Evolutionary conservation across 768 basidiomycete genomes (phyloP), one percentile per base, ranked within the genome.

Genomic region (Leccinum imitatum): DNA sequence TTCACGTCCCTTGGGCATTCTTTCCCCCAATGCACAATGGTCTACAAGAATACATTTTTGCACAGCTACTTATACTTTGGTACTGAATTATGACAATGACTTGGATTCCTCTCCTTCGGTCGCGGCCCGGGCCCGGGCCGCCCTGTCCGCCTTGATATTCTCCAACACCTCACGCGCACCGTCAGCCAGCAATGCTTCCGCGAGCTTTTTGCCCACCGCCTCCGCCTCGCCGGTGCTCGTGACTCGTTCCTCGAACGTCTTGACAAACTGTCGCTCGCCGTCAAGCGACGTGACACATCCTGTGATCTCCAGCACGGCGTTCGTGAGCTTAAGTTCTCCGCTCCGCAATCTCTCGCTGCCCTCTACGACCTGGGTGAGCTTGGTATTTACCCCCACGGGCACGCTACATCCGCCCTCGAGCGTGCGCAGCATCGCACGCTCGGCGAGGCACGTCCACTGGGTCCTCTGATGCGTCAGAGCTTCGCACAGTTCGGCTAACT

Each of bases 381-480:
- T 75, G 30, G 85, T 87, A 54, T 80, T 77, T 30, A 93, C 87
- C 4, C 95, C 96, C 15, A 99, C 95, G 3, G 96, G 96, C 0
- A 99, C 95, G 62, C 92, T 95, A 76, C 97, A 99, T 25, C 97
- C 97, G 30, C 97, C 97, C 74, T 98, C 97, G 55, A 98, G 79
- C 23, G 89, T 87, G n/a, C 89, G 80, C 63, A 98, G 78, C 73
- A 91, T 89, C 1, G 89, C 91, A 14, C 97, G 84, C 75, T 99
- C 97, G 2, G 94, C 93, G 25, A 82, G 77, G 67, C 89, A 92
- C 57, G 69, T 76, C 87, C 87, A 93, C 51, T 86, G 80, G 0
- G 93, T 94, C 71, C 82, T 79, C 76, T 86, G 84, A 71, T 97
- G 91, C 1, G 85, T 91, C 51, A 95, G 72, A 25, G 78, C 79